Base-by-base conservation (phyloP, 108 stramenopile species). In the Cyclotella cryptica region DNA sequence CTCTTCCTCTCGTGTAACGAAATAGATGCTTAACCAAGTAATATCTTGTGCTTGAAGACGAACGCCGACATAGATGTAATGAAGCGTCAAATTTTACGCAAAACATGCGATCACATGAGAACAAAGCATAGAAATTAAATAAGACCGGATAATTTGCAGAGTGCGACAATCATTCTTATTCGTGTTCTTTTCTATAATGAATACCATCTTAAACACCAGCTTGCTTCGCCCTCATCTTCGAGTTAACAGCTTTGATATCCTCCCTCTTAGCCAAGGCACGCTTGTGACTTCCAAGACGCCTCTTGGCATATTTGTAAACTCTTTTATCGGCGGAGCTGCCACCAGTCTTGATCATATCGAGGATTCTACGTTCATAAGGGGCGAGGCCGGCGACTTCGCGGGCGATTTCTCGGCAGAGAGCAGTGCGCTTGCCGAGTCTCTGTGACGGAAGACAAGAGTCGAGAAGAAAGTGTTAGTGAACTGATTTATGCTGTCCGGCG, bases 321-420 rank as follows among this genome's bases (percentile, higher is more conserved):
- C 98, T 91, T 97, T 99, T 99, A 67, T 99, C 99, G 19, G 97
- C 97, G 54, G 92, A 84, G 49, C 90, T 89, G 67, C 98, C 98
- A 45, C 98, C 97, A 41, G 97, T 96, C 93, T 98, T 98, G 96
- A 99, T 97, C 97, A 99, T 97, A 90, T 99, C 99, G 60, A 99
- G 91, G 75, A 99, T 96, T 58, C 99, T 88, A 66, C 98, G 96
- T 85, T 99, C 99, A 83, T 99, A 99, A 14, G 99, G 99, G 66
- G 96, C 75, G 41, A 99, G 88, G 54, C 99, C 99, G 30, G 90
- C 96, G 66, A 99, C 99, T 84, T 99, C 99, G 74, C 97, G 94
- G 62, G 97, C 96, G 74, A 99, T 92, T 80, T 93, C 89, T 54
- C 97, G 83, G 75, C 92, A 88, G 68, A 98, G 68, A 19, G 74